Conservation (phyloP, 148 eudicot genomes). For the Vaccinium macrocarpon region DNA sequence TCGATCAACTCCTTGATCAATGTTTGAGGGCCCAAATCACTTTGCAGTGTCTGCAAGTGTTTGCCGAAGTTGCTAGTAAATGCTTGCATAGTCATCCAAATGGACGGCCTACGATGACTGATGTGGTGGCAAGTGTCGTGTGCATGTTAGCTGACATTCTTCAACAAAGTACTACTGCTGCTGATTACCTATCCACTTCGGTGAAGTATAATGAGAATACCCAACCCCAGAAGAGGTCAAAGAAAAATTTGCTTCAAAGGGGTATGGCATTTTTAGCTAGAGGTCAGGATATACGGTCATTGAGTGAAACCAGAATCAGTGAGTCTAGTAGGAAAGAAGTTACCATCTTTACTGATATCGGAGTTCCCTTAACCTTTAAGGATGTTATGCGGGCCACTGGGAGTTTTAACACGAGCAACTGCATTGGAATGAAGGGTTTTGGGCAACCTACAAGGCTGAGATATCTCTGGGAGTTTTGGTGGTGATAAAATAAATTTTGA, state of each 20-base stretch:
- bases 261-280: background rate
- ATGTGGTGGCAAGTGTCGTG: background rate
- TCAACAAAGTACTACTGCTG: no score
- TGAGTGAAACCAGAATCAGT: conserved; percentile 20
- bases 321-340: conserved; percentile 42
- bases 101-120: background rate
- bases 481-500: conserved; percentile 45
- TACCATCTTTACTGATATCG: conserved; percentile 39
- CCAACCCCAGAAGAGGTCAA: background rate
- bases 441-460: conserved; percentile 54
- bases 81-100: background rate
- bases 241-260: background rate
- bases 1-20: background rate
- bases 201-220: background rate
- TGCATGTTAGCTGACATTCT: background rate
- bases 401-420: conserved; percentile 45
- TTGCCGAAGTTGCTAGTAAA: background rate
- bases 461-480: conserved; percentile 43
- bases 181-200: background rate
- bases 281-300: background rate
- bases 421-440: conserved; percentile 57
- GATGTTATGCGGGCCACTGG: conserved; percentile 41
- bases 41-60: background rate
- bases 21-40: background rate
- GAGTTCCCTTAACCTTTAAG: conserved; percentile 40